Conservation (phyloP, 495 filamentous ascomycete species). For the Podospora pseudoanserina region DNA sequence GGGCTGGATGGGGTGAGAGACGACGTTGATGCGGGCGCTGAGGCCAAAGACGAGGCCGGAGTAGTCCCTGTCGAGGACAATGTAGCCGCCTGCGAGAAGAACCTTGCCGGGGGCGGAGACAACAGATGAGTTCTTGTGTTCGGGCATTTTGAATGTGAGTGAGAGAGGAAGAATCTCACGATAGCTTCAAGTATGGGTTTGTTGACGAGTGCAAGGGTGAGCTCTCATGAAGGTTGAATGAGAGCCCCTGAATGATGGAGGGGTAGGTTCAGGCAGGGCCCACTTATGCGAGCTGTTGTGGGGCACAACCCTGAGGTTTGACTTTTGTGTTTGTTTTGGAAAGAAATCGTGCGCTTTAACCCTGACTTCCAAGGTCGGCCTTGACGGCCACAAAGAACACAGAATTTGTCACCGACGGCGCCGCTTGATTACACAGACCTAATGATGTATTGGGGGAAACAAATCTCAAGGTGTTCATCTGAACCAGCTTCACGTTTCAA, state of each 20-base stretch:
- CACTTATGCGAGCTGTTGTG: background rate
- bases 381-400: too few relatives aligned
- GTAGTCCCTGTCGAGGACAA: conserved; percentile 85
- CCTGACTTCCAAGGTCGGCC: background rate
- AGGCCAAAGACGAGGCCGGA: conserved; percentile 92
- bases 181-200: background rate
- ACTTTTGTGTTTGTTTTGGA: background rate
- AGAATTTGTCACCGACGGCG: too few relatives aligned
- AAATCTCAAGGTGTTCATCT: too few relatives aligned
- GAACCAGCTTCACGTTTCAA: too few relatives aligned
- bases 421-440: too few relatives aligned
- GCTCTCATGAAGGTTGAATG: background rate
- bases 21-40: conserved; percentile 85
- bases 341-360: background rate
- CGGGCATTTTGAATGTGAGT: conserved; percentile 3
- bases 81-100: conserved; percentile 87
- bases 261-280: background rate
- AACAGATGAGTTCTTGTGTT: conserved; percentile 20
- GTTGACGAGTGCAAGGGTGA: background rate
- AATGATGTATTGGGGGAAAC: too few relatives aligned
- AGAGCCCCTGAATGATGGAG: background rate
- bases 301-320: background rate
- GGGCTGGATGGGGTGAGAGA: conserved; percentile 62
- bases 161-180: background rate
- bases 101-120: conserved; percentile 93